Evolutionary conservation across 495 filamentous ascomycete species (phyloP).

Genomic region (Hypoxylon subgilvum): DNA sequence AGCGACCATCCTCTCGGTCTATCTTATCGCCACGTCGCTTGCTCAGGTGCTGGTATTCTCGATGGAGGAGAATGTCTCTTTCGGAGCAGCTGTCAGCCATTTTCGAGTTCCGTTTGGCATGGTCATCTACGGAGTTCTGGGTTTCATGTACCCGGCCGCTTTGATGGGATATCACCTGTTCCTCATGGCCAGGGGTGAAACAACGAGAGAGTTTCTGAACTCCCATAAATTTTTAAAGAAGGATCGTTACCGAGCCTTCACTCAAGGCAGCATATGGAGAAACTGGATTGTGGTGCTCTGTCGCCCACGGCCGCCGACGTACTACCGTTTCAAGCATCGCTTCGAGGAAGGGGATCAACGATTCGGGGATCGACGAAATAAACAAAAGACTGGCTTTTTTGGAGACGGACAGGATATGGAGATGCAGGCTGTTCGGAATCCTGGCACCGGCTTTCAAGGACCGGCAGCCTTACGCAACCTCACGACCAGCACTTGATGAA

Average conservation of each 20-base stretch:
- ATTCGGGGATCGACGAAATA: slow-evolving; percentile 55
- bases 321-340: slow-evolving; percentile 80
- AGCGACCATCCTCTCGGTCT: slow-evolving; percentile 75
- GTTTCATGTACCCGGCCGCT: slow-evolving; percentile 80
- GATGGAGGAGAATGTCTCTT: slow-evolving; percentile 63
- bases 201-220: slow-evolving; percentile 93
- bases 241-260: slow-evolving; percentile 90
- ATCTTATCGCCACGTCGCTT: slow-evolving; percentile 75
- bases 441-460: slow-evolving; percentile 43
- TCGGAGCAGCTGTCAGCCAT: slow-evolving; percentile 67
- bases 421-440: slow-evolving; percentile 50
- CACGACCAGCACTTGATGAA: slow-evolving; percentile 27
- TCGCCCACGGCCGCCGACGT: slow-evolving; percentile 85
- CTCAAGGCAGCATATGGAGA: slow-evolving; percentile 72
- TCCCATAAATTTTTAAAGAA: slow-evolving; percentile 91
- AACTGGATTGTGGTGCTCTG: slow-evolving; percentile 85
- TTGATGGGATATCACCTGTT: slow-evolving; percentile 88
- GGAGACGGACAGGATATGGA: slow-evolving; percentile 44
- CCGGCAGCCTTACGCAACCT: slow-evolving; percentile 41
- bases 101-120: slow-evolving; percentile 86
- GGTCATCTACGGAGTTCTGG: slow-evolving; percentile 80
- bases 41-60: slow-evolving; percentile 80
- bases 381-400: slow-evolving; percentile 12
- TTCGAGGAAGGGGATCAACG: slow-evolving; percentile 86
- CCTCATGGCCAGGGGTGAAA: slow-evolving; percentile 87